phyloP scores from a whole-genome alignment of 352 stramenopile species.

The Stramenopiles sp. region DNA sequence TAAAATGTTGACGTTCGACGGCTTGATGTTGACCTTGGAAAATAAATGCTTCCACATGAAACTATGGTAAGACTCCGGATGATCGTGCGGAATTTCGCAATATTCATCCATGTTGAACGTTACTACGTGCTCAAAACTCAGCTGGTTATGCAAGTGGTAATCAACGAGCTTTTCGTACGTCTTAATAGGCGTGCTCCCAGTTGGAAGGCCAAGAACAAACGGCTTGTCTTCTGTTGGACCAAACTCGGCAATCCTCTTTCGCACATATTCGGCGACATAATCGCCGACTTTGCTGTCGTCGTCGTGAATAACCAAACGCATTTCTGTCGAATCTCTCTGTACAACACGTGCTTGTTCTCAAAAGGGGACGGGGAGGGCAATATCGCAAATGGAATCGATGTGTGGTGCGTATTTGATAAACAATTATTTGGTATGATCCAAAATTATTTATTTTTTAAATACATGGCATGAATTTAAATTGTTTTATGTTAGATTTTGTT shows the following conservation, averaged over 20 bases:
- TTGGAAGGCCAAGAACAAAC: conserved; percentile 61
- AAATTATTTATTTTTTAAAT: too few relatives aligned
- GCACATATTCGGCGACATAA: conserved; percentile 55
- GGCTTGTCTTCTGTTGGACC: conserved; percentile 38
- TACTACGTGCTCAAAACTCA: conserved; percentile 57
- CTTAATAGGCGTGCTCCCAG: conserved; percentile 51
- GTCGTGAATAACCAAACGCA: conserved; percentile 61
- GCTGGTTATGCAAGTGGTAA: conserved; percentile 31
- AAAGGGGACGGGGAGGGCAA: too few relatives aligned
- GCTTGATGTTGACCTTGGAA: conserved; percentile 58
- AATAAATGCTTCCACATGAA: conserved; percentile 73
- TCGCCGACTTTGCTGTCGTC: conserved; percentile 35
- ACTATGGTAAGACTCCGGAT: conserved; percentile 60
- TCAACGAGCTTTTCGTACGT: conserved; percentile 55
- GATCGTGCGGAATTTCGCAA: conserved; percentile 41
- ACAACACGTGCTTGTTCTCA: not conserved
- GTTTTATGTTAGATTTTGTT: not conserved
- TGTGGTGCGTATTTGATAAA: too few relatives aligned
- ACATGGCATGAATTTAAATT: too few relatives aligned
- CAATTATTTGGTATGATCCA: too few relatives aligned
- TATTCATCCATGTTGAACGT: conserved; percentile 79
- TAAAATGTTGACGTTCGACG: conserved; percentile 53
- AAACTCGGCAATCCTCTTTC: conserved; percentile 51
- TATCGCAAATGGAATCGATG: too few relatives aligned
- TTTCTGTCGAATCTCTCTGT: conserved; percentile 17